These are phyloP conservation scores for Cudoniella acicularis DNA, from an alignment of 495 filamentous ascomycete genomes.

Conservation along the genomic window DNA sequence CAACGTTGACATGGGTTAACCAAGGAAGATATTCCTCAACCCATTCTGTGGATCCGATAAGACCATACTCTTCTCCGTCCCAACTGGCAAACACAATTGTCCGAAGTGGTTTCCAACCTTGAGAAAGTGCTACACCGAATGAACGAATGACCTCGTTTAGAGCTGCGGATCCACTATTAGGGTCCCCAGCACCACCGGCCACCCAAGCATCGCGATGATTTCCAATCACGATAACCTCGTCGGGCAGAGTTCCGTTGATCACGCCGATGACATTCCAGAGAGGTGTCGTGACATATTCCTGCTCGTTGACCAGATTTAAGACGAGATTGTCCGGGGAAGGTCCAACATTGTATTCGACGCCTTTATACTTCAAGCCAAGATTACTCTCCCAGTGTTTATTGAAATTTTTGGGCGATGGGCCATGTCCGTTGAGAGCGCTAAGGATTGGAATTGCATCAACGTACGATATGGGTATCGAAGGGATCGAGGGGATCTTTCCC, in stretches of 20 bases:
- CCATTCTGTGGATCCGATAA: slow-evolving; percentile 91
- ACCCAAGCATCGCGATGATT: slow-evolving; percentile 97
- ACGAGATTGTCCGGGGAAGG: slow-evolving; percentile 73
- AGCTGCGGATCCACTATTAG: slow-evolving; percentile 86
- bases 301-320: slow-evolving; percentile 80
- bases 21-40: slow-evolving; percentile 92
- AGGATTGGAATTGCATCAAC: slow-evolving; percentile 79
- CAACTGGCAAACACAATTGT: slow-evolving; percentile 93
- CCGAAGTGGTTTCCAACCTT: slow-evolving; percentile 85
- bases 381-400: slow-evolving; percentile 65
- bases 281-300: slow-evolving; percentile 85
- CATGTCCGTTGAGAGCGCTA: slow-evolving; percentile 83
- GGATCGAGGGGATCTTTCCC: slow-evolving; percentile 72
- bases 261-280: slow-evolving; percentile 94
- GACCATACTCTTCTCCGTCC: slow-evolving; percentile 93
- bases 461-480: slow-evolving; percentile 91
- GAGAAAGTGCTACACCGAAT: slow-evolving; percentile 71
- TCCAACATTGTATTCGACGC: slow-evolving; percentile 87
- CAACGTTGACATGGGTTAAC: slow-evolving; percentile 71
- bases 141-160: slow-evolving; percentile 81
- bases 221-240: slow-evolving; percentile 88
- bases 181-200: slow-evolving; percentile 81
- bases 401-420: slow-evolving; percentile 73
- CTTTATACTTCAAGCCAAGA: slow-evolving; percentile 73
- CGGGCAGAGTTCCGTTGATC: slow-evolving; percentile 83